phyloP scores from a whole-genome alignment of 1,284 basidiomycete genomes.

The Pseudozyma tsukubaensis region DNA sequence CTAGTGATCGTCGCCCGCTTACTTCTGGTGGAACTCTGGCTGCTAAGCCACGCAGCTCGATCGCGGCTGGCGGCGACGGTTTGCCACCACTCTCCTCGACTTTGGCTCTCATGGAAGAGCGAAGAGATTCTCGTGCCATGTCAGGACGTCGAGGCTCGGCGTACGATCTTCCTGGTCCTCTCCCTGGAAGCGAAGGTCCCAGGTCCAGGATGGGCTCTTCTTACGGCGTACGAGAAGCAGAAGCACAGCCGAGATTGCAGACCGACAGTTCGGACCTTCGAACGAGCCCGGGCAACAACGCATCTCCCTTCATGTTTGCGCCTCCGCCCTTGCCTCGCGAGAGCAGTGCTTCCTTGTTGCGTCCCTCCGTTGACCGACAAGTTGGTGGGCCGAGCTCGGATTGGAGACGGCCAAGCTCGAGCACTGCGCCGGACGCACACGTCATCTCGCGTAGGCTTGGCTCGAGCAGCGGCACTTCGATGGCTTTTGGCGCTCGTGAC shows the following conservation, averaged over 20 bases:
- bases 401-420: constrained; percentile 47
- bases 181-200: constrained; percentile 7
- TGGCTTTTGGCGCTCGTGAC: constrained; percentile 21
- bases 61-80: constrained; percentile 16
- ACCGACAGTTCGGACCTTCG: constrained; percentile 50
- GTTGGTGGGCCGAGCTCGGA: constrained; percentile 21
- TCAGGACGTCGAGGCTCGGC: constrained; percentile 28
- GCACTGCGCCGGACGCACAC: constrained; percentile 45
- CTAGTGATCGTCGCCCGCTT: constrained; percentile 36
- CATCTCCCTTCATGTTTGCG: constrained; percentile 61
- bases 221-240: constrained; percentile 23
- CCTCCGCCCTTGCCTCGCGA: constrained; percentile 53
- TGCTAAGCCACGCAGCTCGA: constrained; percentile 19
- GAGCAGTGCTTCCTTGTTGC: constrained; percentile 22
- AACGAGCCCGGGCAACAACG: constrained; percentile 48
- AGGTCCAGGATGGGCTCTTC: constrained; percentile 28
- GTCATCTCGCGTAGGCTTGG: constrained; percentile 35
- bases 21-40: constrained; percentile 38
- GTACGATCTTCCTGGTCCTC: constrained; percentile 14
- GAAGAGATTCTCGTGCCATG: constrained; percentile 24
- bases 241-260: constrained; percentile 26
- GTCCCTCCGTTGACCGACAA: constrained; percentile 24
- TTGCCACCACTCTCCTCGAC: constrained; percentile 35
- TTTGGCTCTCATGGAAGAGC: constrained; percentile 34
- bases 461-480: constrained; percentile 28